Percentiles rank a stretch among this genome's conserved stretches.
Conservation (phyloP, 1,139 yeast species). For the Pichia sp. region DNA sequence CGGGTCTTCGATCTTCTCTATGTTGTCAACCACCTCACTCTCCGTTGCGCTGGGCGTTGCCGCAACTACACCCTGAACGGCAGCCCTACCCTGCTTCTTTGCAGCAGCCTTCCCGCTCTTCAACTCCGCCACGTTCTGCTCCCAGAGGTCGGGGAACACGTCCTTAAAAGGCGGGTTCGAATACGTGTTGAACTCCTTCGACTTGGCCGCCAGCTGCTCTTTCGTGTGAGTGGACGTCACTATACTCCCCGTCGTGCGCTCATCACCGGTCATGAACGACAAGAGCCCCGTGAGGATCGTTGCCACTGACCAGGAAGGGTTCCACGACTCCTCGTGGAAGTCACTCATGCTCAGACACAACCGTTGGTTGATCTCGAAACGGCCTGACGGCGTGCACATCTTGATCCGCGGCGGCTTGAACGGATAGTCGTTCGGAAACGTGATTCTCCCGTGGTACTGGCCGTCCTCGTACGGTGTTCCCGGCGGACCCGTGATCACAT, state of each 20-base stretch:
- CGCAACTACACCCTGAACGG: not conserved
- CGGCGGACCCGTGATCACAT: slow-evolving; percentile 80
- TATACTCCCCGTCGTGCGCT: slow-evolving; percentile 55
- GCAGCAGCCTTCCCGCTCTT: slow-evolving; percentile 9
- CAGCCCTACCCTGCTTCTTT: not conserved
- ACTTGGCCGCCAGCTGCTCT: slow-evolving; percentile 44
- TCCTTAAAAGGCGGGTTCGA: slow-evolving; percentile 49
- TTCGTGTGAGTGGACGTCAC: slow-evolving; percentile 48
- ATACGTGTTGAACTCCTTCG: slow-evolving; percentile 61
- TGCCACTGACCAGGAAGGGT: slow-evolving; percentile 91
- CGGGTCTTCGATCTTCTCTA: slow-evolving; percentile 39
- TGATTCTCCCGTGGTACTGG: slow-evolving; percentile 81
- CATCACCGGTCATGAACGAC: slow-evolving; percentile 74
- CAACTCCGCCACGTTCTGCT: slow-evolving; percentile 37
- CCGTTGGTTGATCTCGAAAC: slow-evolving; percentile 69
- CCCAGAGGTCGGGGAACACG: slow-evolving; percentile 68
- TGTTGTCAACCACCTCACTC: slow-evolving; percentile 30
- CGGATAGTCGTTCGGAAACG: slow-evolving; percentile 85
- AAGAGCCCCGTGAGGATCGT: slow-evolving; percentile 80
- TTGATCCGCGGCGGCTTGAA: slow-evolving; percentile 89
- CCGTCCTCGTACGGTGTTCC: slow-evolving; percentile 73
- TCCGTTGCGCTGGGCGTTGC: slow-evolving; percentile 8
- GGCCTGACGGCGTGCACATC: slow-evolving; percentile 82
- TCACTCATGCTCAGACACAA: slow-evolving; percentile 87
- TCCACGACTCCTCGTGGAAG: slow-evolving; percentile 92